Base-by-base conservation (phyloP, 2,329 filamentous ascomycete genomes). In the Aureobasidium musti region DNA sequence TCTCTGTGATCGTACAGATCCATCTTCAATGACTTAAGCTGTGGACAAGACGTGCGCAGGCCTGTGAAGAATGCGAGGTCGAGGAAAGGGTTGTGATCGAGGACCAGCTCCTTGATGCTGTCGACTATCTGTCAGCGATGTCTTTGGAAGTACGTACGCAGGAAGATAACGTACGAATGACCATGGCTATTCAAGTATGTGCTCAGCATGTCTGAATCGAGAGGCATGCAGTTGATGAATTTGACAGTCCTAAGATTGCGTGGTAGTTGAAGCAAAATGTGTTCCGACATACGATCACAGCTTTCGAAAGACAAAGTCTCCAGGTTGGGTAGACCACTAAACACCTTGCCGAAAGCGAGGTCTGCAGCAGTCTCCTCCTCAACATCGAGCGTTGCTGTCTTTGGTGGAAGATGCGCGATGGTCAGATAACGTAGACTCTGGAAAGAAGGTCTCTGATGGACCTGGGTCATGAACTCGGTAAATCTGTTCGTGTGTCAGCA, bases 31-130 rank as follows among this genome's bases (percentile, higher is more conserved):
- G 85, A 83, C 72, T 89, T 82, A 6, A 98, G 82, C 3, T 83
- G 82, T 0, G 91, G 91, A 73, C 92, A 97, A 1, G 84, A 83
- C 4, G 79, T 76, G 21, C 85, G 87, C 53, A 98, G 78, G 30
- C 83, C 77, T 0, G 87, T 84, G 7, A 95, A 81, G 72, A 97
- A 97, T 0, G 84, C 86, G 47, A 97, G 79, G 72, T 88, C 89
- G 45, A 97, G 81, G 2, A 89, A 87, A 68, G 91, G 88, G 72
- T 96, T 96, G 77, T 96, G 90, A 63, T 89, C 86, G 5, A 97
- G 80, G 1, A 83, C 84, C 8, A 98, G 82, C 43, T 85, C 84
- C 63, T 84, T 83, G 26, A 98, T 79, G n/a, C 85, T 79, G 19
- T 11, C n/a, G 8, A 13, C 6, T 30, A 7, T 30, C 2, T 26